These are phyloP conservation scores for Coemansia interrupta DNA, from an alignment of 192 early-diverging fungal species.

Conservation along the genomic window DNA sequence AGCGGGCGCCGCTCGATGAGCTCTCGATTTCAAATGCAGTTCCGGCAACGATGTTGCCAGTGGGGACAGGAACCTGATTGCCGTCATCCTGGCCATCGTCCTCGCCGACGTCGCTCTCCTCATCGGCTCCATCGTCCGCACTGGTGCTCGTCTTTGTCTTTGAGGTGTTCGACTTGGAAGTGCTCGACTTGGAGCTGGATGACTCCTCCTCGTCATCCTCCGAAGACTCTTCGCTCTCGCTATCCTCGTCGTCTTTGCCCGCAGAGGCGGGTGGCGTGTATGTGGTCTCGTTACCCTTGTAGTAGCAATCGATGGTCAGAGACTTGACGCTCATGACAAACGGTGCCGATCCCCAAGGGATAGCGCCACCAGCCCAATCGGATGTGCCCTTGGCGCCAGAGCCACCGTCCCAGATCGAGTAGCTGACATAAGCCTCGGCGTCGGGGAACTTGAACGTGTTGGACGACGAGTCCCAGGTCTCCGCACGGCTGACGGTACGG, in stretches of 20 bases:
- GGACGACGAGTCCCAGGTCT: constrained; percentile 41
- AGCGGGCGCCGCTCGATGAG: constrained; percentile 19
- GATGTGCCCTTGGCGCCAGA: constrained; percentile 49
- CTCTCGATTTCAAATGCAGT: background rate
- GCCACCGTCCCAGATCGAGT: constrained; percentile 66
- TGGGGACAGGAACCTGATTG: background rate
- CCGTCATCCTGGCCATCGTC: background rate
- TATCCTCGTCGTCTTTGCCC: constrained; percentile 9
- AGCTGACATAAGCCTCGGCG: constrained; percentile 45
- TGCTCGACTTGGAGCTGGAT: constrained; percentile 14
- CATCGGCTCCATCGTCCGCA: background rate
- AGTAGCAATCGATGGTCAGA: constrained; percentile 54
- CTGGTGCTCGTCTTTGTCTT: constrained; percentile 2
- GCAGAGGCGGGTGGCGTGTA: constrained; percentile 33
- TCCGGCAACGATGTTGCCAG: constrained; percentile 2
- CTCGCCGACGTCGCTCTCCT: constrained; percentile 1
- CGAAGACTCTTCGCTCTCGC: constrained; percentile 8
- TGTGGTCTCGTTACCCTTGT: constrained; percentile 52
- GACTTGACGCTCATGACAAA: constrained; percentile 56
- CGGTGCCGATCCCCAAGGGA: constrained; percentile 51
- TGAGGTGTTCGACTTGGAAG: constrained; percentile 1
- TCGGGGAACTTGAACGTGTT: constrained; percentile 51
- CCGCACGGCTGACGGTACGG: constrained; percentile 49
- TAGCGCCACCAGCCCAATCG: constrained; percentile 60
- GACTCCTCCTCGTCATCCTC: constrained; percentile 4